Evolutionary conservation across 108 stramenopile species (phyloP).

Genomic region (Nitzschia sp.): DNA sequence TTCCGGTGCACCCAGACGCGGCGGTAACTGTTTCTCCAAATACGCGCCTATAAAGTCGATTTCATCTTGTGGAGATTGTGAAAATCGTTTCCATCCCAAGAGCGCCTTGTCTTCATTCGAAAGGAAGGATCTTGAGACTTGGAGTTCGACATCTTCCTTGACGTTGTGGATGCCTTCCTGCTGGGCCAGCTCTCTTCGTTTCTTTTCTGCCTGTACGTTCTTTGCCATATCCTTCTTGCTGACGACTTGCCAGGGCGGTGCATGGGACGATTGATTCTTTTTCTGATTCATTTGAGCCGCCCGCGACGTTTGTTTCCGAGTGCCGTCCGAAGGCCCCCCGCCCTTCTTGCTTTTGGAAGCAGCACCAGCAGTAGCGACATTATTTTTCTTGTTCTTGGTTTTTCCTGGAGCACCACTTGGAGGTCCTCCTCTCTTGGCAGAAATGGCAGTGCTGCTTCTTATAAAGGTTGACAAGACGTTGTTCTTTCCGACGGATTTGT

Average conservation of each 20-base stretch:
- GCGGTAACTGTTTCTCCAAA: constrained; percentile 61
- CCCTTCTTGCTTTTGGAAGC: neutral
- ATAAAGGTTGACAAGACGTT: too few relatives aligned
- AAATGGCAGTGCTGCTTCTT: too few relatives aligned
- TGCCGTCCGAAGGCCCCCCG: neutral
- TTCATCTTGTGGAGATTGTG: constrained; percentile 39
- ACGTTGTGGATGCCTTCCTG: constrained; percentile 38
- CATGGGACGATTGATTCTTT: constrained; percentile 12
- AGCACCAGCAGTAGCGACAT: too few relatives aligned
- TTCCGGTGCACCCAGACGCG: constrained; percentile 80
- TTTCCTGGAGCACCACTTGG: too few relatives aligned
- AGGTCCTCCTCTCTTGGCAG: too few relatives aligned
- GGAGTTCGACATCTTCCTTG: constrained; percentile 14
- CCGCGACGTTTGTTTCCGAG: neutral
- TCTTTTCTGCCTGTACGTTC: constrained; percentile 61
- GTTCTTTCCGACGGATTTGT: too few relatives aligned
- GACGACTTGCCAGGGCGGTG: constrained; percentile 85
- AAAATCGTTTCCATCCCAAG: constrained; percentile 76
- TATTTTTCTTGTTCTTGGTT: too few relatives aligned
- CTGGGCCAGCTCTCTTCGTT: constrained; percentile 56
- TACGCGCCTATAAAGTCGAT: constrained; percentile 63
- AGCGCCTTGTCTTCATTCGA: constrained; percentile 50
- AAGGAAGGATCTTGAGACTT: constrained; percentile 51
- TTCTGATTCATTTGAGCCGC: constrained; percentile 9
- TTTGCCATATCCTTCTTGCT: constrained; percentile 59